phyloP scores from a whole-genome alignment of 2,329 filamentous ascomycete species.

The Orbilia oligospora region DNA sequence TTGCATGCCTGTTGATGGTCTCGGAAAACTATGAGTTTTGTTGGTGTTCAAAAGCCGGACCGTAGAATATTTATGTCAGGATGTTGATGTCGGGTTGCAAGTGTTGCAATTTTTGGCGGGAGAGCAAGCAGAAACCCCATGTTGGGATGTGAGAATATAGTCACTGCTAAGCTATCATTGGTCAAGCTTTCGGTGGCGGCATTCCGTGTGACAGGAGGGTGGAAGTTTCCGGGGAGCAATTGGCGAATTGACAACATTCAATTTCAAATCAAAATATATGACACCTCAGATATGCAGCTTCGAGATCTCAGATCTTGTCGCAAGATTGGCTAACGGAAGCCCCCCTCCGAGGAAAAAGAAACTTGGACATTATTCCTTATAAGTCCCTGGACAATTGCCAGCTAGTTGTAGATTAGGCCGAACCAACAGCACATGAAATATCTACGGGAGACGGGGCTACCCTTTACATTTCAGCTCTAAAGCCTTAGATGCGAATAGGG shows the following conservation, averaged over 20 bases:
- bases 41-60: neutral
- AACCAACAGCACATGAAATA: no score
- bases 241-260: neutral
- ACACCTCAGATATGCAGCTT: slow-evolving; percentile 21
- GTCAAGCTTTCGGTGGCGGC: slow-evolving; percentile 8
- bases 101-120: slow-evolving; percentile 6
- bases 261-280: slow-evolving; percentile 13
- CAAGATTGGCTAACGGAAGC: neutral
- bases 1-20: neutral
- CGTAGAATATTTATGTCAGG: neutral
- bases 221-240: slow-evolving; percentile 5
- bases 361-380: neutral
- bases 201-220: slow-evolving; percentile 4
- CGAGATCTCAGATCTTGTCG: neutral
- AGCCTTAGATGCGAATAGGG: no score
- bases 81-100: slow-evolving; percentile 8
- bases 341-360: slow-evolving; percentile 15
- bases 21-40: neutral
- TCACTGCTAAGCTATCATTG: slow-evolving; percentile 8
- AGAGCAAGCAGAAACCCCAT: neutral
- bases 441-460: no score
- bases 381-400: no score
- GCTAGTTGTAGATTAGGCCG: no score
- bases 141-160: neutral
- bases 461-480: no score